These are phyloP conservation scores for Colletotrichum trifolii DNA, from an alignment of 2,329 filamentous ascomycete species.

Conservation along the genomic window DNA sequence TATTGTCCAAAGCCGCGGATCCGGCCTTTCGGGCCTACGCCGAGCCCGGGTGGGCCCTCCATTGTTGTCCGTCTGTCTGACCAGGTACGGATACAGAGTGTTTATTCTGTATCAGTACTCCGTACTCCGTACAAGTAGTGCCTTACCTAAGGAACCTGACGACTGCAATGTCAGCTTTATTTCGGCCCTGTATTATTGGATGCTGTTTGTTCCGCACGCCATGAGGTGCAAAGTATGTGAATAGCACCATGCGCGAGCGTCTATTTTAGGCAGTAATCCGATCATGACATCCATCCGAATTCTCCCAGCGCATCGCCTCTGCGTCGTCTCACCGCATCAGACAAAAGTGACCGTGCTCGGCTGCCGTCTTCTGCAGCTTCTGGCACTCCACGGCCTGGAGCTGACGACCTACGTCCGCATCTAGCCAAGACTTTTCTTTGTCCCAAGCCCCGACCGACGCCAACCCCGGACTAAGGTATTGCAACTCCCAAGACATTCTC, in stretches of 20 bases:
- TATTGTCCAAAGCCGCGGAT: conserved; percentile 9
- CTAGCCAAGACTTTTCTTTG: conserved; percentile 18
- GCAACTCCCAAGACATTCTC: conserved; percentile 4
- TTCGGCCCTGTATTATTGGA: conserved; percentile 10
- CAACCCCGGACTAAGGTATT: conserved; percentile 17
- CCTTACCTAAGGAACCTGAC: no score
- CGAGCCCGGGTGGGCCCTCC: conserved; percentile 13
- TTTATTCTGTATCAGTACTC: no score
- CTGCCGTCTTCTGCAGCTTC: conserved; percentile 1
- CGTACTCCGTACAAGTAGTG: no score
- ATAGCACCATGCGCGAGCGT: no score
- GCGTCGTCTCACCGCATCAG: conserved; percentile 8
- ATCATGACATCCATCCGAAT: not conserved
- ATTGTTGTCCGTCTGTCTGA: conserved; percentile 13
- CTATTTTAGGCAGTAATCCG: conserved; percentile 7
- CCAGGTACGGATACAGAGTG: no score
- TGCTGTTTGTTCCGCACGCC: conserved; percentile 1
- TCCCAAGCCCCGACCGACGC: conserved; percentile 13
- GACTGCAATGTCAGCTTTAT: no score
- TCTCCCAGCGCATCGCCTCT: not conserved
- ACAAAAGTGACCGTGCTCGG: conserved; percentile 1
- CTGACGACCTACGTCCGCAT: conserved; percentile 8
- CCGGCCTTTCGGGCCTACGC: conserved; percentile 25
- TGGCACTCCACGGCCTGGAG: not conserved
- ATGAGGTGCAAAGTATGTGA: no score